These are phyloP conservation scores for Euclidium syriacum DNA, from an alignment of 345 rosid genomes.

Conservation along the genomic window DNA sequence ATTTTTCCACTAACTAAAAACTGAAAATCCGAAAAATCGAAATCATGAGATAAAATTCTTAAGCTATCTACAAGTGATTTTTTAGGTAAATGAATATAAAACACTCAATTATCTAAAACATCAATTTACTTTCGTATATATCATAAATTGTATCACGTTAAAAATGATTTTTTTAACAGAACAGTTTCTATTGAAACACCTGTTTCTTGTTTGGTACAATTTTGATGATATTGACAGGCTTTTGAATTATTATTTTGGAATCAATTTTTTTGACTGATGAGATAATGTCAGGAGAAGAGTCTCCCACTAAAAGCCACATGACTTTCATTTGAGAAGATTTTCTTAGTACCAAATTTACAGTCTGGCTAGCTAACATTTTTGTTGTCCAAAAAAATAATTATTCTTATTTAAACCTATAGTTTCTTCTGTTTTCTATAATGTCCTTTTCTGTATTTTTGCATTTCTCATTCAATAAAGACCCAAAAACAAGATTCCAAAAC, in stretches of 20 bases:
- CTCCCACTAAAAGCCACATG: constrained; percentile 27
- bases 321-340: constrained; percentile 22
- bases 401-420: background rate
- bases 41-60: too few relatives aligned
- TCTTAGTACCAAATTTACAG: constrained; percentile 25
- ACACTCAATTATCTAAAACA: background rate
- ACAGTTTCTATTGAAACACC: too few relatives aligned
- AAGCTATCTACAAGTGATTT: background rate
- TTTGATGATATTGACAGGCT: constrained; percentile 23
- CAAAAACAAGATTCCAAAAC: background rate
- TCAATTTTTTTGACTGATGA: constrained; percentile 27
- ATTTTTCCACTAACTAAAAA: too few relatives aligned
- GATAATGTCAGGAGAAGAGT: constrained; percentile 29
- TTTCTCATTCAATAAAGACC: constrained; percentile 4
- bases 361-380: constrained; percentile 21
- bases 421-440: constrained; percentile 6
- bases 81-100: background rate
- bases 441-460: background rate
- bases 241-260: constrained; percentile 5
- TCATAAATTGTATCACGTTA: background rate
- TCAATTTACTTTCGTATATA: constrained; percentile 3
- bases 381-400: constrained; percentile 13
- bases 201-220: background rate
- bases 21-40: too few relatives aligned
- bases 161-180: background rate